Base-by-base conservation (phyloP, 2,329 filamentous ascomycete genomes). In the Fusarium pininemorale region DNA sequence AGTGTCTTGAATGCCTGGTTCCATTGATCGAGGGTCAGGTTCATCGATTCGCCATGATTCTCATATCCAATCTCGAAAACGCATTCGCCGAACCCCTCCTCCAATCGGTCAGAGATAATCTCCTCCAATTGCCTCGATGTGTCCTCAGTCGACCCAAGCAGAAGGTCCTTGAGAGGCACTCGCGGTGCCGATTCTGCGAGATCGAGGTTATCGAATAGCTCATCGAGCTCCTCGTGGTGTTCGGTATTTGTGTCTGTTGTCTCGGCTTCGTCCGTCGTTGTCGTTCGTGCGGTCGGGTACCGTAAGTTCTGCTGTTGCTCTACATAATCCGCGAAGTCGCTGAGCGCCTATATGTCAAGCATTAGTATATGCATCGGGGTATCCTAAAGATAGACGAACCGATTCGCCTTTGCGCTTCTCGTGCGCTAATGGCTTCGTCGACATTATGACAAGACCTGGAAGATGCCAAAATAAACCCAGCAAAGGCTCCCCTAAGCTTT, bases 251-350 rank as follows among this genome's bases (percentile, higher is more conserved):
- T 59, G 56, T 80, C 72, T 41, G 81, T 72, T 28, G 81, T 78
- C 15, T 81, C 74, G 18, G 80, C 79, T 22, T 75, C 73, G 79
- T 66, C 64, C 45, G 80, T 70, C 26, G 69, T 63, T 39, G 80
- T 70, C 24, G 70, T 37, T 37, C 80, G 82, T 41, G 84, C 79
- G 48, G 80, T 80, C 4, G 89, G 89, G 76, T 90, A 91, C 64
- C 93, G 91, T 56, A 92, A 84, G 20, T 91, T 91, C 83, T 98
- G 96, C 82, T 98, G 95, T 81, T 95, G 93, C 83, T 98, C 95
- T 75, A 98, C 96, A 79, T 98, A 98, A 79, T 99, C 96, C 82
- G 95, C 95, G 81, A 99, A 99, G 78, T 98, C 96, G 85, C 93
- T 96, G 63, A 99, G 88, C 18, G 96, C 95, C 88, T 89, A 56